Conservation (phyloP, 352 stramenopile species). For the Phytopythium delawarense region DNA sequence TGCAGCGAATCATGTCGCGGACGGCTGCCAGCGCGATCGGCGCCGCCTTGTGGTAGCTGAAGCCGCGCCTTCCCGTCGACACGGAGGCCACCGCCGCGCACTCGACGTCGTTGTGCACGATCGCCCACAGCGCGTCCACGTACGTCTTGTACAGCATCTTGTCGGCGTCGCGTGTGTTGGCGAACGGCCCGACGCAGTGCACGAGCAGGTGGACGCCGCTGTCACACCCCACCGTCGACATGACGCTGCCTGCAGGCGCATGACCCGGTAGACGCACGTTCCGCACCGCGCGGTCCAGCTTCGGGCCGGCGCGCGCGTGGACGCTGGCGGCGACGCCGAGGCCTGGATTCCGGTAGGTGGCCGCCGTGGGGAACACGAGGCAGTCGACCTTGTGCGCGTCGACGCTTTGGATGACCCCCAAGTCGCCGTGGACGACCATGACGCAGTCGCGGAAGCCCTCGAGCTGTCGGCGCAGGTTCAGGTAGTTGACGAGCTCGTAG, state of each 20-base stretch:
- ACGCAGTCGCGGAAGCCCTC: conserved; percentile 33
- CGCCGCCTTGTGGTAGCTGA: conserved; percentile 31
- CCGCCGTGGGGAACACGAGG: conserved; percentile 55
- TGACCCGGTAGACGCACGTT: conserved; percentile 7
- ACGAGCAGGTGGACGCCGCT: conserved; percentile 43
- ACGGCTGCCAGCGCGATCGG: conserved; percentile 34
- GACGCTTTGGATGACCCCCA: conserved; percentile 31
- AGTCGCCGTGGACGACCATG: conserved; percentile 35
- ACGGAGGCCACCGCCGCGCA: conserved; percentile 54
- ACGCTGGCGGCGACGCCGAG: conserved; percentile 43
- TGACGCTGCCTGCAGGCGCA: conserved; percentile 12
- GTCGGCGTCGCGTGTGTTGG: neutral
- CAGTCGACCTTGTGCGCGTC: conserved; percentile 39
- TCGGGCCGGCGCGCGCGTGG: conserved; percentile 38
- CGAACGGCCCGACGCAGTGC: conserved; percentile 44
- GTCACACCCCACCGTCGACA: conserved; percentile 43
- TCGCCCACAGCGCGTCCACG: conserved; percentile 28
- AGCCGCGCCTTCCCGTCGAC: conserved; percentile 37
- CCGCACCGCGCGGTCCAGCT: conserved; percentile 13
- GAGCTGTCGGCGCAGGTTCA: conserved; percentile 36
- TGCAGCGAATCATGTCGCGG: conserved; percentile 34
- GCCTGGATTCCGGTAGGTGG: conserved; percentile 28
- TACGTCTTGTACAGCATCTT: conserved; percentile 51
- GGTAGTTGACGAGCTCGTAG: conserved; percentile 26
- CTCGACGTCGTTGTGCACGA: conserved; percentile 25